Percentiles rank a stretch among this genome's conserved stretches.
These are phyloP conservation scores for Lachancea fermentati DNA, from an alignment of 805 yeast species.

Conservation along the genomic window DNA sequence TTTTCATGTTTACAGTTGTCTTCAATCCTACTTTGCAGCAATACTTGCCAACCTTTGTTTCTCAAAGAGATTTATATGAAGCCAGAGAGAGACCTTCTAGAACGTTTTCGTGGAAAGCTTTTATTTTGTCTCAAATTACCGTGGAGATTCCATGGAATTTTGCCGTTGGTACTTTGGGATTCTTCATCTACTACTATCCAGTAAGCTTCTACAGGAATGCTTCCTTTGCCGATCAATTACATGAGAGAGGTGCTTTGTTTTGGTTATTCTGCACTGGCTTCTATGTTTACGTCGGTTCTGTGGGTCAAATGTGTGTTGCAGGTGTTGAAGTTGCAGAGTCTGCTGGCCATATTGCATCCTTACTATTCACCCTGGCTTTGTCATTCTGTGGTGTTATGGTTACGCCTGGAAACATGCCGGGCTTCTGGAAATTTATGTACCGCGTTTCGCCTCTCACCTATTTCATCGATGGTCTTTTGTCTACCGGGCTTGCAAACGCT, in stretches of 20 bases:
- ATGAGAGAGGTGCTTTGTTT: constrained; percentile 53
- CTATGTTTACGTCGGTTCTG: constrained; percentile 49
- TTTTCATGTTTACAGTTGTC: constrained; percentile 60
- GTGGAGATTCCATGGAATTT: constrained; percentile 65
- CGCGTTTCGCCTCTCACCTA: constrained; percentile 67
- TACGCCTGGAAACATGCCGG: constrained; percentile 49
- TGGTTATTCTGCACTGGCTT: constrained; percentile 43
- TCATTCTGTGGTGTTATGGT: constrained; percentile 77
- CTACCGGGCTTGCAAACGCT: constrained; percentile 50
- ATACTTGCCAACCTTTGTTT: constrained; percentile 53
- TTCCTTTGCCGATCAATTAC: constrained; percentile 39
- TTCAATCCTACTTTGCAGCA: constrained; percentile 57
- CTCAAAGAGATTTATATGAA: constrained; percentile 62
- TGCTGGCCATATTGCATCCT: constrained; percentile 55
- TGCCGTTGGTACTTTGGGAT: constrained; percentile 55
- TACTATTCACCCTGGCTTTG: constrained; percentile 57
- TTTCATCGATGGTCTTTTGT: constrained; percentile 49
- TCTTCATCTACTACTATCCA: constrained; percentile 66
- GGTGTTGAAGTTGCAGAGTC: constrained; percentile 54
- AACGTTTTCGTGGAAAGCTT: constrained; percentile 62
- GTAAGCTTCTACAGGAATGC: constrained; percentile 63
- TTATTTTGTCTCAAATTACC: constrained; percentile 53
- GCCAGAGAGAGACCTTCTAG: constrained; percentile 70
- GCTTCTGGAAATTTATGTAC: constrained; percentile 82
- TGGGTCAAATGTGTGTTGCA: constrained; percentile 55